Base-by-base conservation (phyloP, 2,329 filamentous ascomycete genomes). In the Apiospora malaysiana region DNA sequence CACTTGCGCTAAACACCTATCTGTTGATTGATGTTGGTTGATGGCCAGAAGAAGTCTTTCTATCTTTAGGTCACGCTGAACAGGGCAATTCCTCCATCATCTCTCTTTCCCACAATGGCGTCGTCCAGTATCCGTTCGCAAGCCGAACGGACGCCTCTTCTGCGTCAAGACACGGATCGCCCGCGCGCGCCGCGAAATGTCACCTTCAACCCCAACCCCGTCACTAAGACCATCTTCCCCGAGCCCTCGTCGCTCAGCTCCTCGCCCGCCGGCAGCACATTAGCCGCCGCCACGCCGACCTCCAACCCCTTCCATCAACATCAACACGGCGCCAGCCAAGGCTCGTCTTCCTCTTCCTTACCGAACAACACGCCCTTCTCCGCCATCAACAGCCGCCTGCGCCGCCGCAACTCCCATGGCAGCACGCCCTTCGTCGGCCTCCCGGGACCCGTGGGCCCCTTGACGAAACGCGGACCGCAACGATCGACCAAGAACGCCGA, bases 401-500 rank as follows among this genome's bases (percentile, higher is more conserved):
- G 94, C 70, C 88, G 95, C 77, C 89, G 95, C 74, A 96, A 97
- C 78, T 97, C 94, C 81, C 92, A 94, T 77, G 92, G 93, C 69
- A 85, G 90, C 69, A 85, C 90, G 23, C 42, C 68, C 23, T 82
- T 87, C 40, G 81, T 78, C 43, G 78, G 78, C 10, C 80, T 87
- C 6, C 81, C 82, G 46, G 78, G 82, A 9, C 77, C 82, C 16
- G 75, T 78, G 40, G 74, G 72, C 7, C 77, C 77, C 43, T 72
- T 79, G 2, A 82, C 88, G 69, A 98, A 98, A 83, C 94, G 98
- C 71, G 96, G 96, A 2, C 95, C 96, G 0, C 96, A 99, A 81
- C 87, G 96, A 81, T 98, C 94, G 70, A 97, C 95, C 32, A 97
- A 97, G 82, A 98, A 93, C 74, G 94, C 94, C 1, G 94, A 98